Evolutionary conservation across 1,284 basidiomycete species (phyloP), one percentile per base, ranked within the genome.

Genomic region (Pterulicium gracile): DNA sequence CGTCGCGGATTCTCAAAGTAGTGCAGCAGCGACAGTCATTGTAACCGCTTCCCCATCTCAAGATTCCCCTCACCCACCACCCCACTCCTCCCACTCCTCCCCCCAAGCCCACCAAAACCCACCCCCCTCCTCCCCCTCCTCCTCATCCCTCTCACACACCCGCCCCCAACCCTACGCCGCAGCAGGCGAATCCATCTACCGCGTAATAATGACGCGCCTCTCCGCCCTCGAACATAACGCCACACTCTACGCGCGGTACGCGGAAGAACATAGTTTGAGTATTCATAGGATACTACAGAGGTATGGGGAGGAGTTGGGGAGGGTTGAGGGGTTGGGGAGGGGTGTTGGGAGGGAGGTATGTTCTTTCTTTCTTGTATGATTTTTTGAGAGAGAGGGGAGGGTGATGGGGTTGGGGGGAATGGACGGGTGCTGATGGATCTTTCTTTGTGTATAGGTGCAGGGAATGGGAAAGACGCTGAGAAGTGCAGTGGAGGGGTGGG

Each of bases 171-270:
- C 74, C 21, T 75, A n/a, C n/a, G n/a, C n/a, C n/a, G n/a, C n/a
- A n/a, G n/a, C 79, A 2, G 88, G 89, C n/a, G 93, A 98, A 62
- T 95, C 91, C 0, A 95, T 98, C 56, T 98, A 96, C 58, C 84
- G 92, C 7, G 90, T 87, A 7, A 98, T 98, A 56, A 93, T 93
- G 78, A 95, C 97, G 53, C 82, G 93, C 1, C 74, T 98, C 12
- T 78, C 77, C 3, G 79, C 80, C 3, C 74, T 98, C 3, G 95
- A 98, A 60, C 75, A 76, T 4, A 96, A 96, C 57, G 86, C 91
- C 35, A 92, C 89, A 0, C 69, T 98, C 1, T 87, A 91, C 45
- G 76, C 84, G 43, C 75, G 82, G 15, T 98, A 96, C 60, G 82
- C 96, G 19, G 91, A 95, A 57, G 91, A 95, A 58, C 94, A 96